Evolutionary conservation across 495 filamentous ascomycete genomes (phyloP), one percentile per base, ranked within the genome.

Genomic region (Penicillium angulare): DNA sequence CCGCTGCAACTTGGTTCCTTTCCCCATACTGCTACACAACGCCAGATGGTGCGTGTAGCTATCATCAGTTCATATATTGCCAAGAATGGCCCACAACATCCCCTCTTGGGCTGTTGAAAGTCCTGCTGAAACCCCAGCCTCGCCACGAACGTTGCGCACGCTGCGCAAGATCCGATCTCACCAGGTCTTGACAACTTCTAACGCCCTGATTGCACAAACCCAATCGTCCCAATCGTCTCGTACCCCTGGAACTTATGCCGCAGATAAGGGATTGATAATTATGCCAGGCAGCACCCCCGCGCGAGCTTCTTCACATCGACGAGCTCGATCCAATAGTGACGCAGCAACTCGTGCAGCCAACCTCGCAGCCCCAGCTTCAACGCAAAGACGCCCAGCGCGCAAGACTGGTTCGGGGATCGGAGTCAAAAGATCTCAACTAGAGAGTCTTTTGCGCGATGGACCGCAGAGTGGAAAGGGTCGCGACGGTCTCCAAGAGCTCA

Each of bases 291-390:
- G 58, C 45, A 47, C 50, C 49, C 47, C 59, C 39, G 52, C 57
- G 49, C 64, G 43, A 53, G 52, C 54, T 40, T 63, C 63, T 55
- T 52, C 55, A 24, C 64, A 79, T 43, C 81, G 81, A 46, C 77
- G 87, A 57, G 78, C 75, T 36, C 79, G 88, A 61, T 86, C 87
- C 5, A 92, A 89, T 64, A 90, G 86, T 44, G 87, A 90, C 68
- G 83, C 86, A 20, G 73, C 71, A 12, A 44, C 66, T 42, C 71
- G 66, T 6, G 69, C 68, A 42, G 60, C 70, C 9, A 68, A 71
- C n/a, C 56, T 63, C 29, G 52, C 68, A 52, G 55, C 74, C 18
- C 34, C 56, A 17, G 43, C 20, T 26, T 42, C 50, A 52, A 62
- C 69, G 1, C 69, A 70, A 35, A 77, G 74, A 60, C 76, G 79